Conservation (phyloP, 1,139 yeast genomes). For the Magnusiomyces clavatus region DNA sequence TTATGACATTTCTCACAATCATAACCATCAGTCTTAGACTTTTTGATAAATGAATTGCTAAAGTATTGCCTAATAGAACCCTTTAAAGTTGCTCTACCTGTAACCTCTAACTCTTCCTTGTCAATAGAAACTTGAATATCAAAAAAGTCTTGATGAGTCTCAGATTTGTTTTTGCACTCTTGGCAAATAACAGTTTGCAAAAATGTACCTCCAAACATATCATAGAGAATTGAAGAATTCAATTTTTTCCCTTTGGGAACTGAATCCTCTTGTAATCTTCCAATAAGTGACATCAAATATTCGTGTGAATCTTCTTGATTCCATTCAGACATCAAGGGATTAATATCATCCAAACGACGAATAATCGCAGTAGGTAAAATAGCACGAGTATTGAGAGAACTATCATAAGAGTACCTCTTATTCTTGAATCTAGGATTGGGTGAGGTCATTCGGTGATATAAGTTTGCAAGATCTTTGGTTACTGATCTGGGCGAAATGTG, state of each 20-base stretch:
- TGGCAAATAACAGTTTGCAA: constrained; percentile 80
- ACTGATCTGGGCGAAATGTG: constrained; percentile 53
- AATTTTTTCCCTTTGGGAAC: constrained; percentile 83
- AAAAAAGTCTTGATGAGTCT: constrained; percentile 88
- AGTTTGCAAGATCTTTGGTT: constrained; percentile 62
- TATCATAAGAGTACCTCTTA: neutral
- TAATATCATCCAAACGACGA: constrained; percentile 69
- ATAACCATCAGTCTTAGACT: constrained; percentile 60
- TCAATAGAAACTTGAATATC: constrained; percentile 60
- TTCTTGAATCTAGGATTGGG: constrained; percentile 26
- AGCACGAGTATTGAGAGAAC: constrained; percentile 8
- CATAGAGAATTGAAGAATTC: constrained; percentile 76
- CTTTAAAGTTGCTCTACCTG: constrained; percentile 53
- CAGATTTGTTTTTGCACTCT: constrained; percentile 71
- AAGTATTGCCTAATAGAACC: constrained; percentile 74
- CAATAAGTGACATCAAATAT: constrained; percentile 84
- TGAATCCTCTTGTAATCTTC: constrained; percentile 83
- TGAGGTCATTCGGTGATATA: constrained; percentile 60
- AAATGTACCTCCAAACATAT: constrained; percentile 86
- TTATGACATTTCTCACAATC: constrained; percentile 80
- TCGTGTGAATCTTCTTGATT: constrained; percentile 98
- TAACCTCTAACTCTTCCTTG: constrained; percentile 38
- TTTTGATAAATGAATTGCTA: constrained; percentile 65
- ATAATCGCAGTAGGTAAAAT: constrained; percentile 65
- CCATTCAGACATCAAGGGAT: constrained; percentile 96